These are phyloP conservation scores for Candida yuanshanica DNA, from an alignment of 805 yeast species.

Conservation along the genomic window DNA sequence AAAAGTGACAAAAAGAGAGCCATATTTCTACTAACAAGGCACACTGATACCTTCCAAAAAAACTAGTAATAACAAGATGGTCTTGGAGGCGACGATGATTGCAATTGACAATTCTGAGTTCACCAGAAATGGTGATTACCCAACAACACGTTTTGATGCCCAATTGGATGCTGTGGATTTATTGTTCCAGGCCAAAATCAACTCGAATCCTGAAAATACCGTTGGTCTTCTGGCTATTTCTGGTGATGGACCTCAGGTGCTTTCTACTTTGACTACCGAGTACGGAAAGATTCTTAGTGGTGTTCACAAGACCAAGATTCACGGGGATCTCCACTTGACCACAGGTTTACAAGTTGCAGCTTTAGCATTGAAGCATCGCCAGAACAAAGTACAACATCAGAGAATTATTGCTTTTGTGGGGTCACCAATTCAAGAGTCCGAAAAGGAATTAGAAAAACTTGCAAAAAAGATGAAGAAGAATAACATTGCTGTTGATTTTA, in stretches of 20 bases:
- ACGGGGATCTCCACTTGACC: constrained; percentile 62
- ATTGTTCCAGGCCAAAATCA: constrained; percentile 79
- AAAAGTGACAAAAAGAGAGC: constrained; percentile 13
- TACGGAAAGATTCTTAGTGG: constrained; percentile 83
- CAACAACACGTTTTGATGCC: constrained; percentile 84
- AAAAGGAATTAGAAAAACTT: constrained; percentile 69
- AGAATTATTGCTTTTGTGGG: constrained; percentile 89
- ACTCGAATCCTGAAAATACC: constrained; percentile 88
- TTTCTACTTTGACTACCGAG: constrained; percentile 82
- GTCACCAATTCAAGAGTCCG: constrained; percentile 67
- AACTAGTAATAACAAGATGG: constrained; percentile 45
- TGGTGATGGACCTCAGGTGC: constrained; percentile 81
- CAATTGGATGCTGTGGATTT: constrained; percentile 86
- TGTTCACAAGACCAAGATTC: constrained; percentile 68
- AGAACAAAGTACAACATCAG: constrained; percentile 87
- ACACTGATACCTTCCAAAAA: background rate
- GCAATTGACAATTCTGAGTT: constrained; percentile 94
- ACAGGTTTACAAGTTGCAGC: constrained; percentile 92
- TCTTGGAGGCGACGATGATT: constrained; percentile 92
- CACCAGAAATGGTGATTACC: constrained; percentile 92
- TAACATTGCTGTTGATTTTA: constrained; percentile 80
- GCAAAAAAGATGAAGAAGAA: constrained; percentile 94
- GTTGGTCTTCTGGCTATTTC: constrained; percentile 89
- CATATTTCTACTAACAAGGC: no score
- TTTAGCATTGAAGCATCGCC: constrained; percentile 91